Evolutionary conservation across 805 yeast genomes (phyloP).

Genomic region (Saturnispora sanitii): DNA sequence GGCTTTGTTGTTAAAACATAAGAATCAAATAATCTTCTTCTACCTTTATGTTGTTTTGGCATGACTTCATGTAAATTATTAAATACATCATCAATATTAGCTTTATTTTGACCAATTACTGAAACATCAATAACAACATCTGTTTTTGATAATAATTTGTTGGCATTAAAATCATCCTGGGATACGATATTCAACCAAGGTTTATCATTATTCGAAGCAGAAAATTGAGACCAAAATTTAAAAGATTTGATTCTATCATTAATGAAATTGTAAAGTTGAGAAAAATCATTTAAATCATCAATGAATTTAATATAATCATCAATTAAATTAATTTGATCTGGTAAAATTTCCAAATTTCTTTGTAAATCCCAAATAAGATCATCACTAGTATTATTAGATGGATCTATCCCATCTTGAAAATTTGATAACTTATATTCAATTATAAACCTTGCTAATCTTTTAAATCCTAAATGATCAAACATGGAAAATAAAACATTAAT

Average conservation of each 20-base stretch:
- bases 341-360: slow-evolving; percentile 22
- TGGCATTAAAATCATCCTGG: slow-evolving; percentile 11
- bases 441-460: slow-evolving; percentile 42
- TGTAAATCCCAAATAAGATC: slow-evolving; percentile 18
- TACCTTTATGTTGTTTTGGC: slow-evolving; percentile 33
- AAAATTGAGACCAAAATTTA: slow-evolving; percentile 2
- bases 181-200: slow-evolving; percentile 13
- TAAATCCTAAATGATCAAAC: slow-evolving; percentile 38
- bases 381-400: slow-evolving; percentile 11
- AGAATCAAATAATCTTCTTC: slow-evolving; percentile 38
- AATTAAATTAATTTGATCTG: slow-evolving; percentile 20
- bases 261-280: slow-evolving; percentile 10
- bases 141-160: slow-evolving; percentile 11
- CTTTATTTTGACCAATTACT: slow-evolving; percentile 7
- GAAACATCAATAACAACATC: slow-evolving; percentile 13
- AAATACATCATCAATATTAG: slow-evolving; percentile 17
- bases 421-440: slow-evolving; percentile 50
- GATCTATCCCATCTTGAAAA: slow-evolving; percentile 20
- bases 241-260: slow-evolving; percentile 5
- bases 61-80: slow-evolving; percentile 19
- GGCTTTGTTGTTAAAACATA: slow-evolving; percentile 42
- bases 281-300: slow-evolving; percentile 13
- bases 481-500: slow-evolving; percentile 41
- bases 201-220: neutral
- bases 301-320: slow-evolving; percentile 17